Percentiles rank a stretch among this genome's conserved stretches.
phyloP scores from a whole-genome alignment of 2,329 filamentous ascomycete genomes.

The Pochonia chlamydosporia region DNA sequence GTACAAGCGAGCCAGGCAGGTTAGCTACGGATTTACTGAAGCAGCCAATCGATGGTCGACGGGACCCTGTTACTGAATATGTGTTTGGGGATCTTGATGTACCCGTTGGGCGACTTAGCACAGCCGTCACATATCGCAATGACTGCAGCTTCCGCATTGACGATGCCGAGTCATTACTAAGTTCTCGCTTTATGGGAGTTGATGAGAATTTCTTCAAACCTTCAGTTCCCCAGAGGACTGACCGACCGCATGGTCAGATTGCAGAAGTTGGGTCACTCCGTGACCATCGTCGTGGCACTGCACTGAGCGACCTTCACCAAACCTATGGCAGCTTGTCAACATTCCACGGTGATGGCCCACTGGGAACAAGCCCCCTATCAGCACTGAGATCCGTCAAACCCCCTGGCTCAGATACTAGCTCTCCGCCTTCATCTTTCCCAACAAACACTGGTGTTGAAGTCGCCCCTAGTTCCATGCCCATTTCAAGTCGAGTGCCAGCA shows the following conservation, averaged over 20 bases:
- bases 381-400: slow-evolving; percentile 66
- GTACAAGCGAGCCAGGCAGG: slow-evolving; percentile 51
- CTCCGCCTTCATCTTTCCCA: slow-evolving; percentile 48
- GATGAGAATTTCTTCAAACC: slow-evolving; percentile 85
- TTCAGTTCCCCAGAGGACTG: slow-evolving; percentile 56
- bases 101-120: slow-evolving; percentile 76
- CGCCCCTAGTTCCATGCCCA: slow-evolving; percentile 46
- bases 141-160: slow-evolving; percentile 90
- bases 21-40: slow-evolving; percentile 60
- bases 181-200: slow-evolving; percentile 87
- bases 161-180: slow-evolving; percentile 83
- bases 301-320: slow-evolving; percentile 60
- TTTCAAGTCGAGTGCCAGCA: slow-evolving; percentile 27
- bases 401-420: slow-evolving; percentile 56
- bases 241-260: slow-evolving; percentile 28
- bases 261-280: slow-evolving; percentile 71
- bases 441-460: slow-evolving; percentile 38
- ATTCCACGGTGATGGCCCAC: slow-evolving; percentile 72
- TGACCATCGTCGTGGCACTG: slow-evolving; percentile 44
- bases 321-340: slow-evolving; percentile 88
- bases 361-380: slow-evolving; percentile 82
- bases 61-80: slow-evolving; percentile 59
- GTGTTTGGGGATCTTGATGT: slow-evolving; percentile 80
- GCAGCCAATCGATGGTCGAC: slow-evolving; percentile 30
- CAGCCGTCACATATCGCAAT: slow-evolving; percentile 77